Conservation (phyloP, 2,329 filamentous ascomycete genomes). For the Trichoderma atrobrunneum region DNA sequence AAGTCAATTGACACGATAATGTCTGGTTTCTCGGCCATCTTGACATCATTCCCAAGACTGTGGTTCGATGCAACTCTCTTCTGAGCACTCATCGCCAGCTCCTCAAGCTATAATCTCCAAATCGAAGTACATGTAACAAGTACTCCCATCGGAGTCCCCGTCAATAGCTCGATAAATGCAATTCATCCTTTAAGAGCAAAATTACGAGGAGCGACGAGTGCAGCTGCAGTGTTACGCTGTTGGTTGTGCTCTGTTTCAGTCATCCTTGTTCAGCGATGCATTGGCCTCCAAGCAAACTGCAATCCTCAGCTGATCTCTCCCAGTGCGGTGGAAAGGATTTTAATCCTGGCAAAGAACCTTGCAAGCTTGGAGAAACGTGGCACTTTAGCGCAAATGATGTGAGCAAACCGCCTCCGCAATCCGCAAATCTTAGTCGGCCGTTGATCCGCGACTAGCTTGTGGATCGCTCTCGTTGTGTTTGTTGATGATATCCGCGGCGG, state of each 20-base stretch:
- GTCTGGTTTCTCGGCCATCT: slow-evolving; percentile 32
- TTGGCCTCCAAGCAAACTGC: not conserved
- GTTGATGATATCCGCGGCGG: not conserved
- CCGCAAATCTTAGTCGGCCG: not conserved
- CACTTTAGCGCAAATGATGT: not conserved
- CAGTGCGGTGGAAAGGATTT: not conserved
- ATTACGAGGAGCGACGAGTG: not conserved
- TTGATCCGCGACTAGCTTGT: not conserved
- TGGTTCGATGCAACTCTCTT: not conserved
- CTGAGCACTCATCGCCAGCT: too few relatives aligned
- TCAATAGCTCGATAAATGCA: not conserved
- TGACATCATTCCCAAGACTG: not conserved
- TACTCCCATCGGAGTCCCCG: not conserved
- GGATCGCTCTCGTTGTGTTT: not conserved
- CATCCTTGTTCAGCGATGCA: not conserved
- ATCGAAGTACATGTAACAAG: not conserved
- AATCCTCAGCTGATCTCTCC: not conserved
- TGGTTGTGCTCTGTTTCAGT: not conserved
- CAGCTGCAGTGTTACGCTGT: not conserved
- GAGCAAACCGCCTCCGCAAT: not conserved
- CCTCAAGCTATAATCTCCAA: not conserved
- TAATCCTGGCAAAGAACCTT: not conserved
- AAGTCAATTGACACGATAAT: slow-evolving; percentile 42
- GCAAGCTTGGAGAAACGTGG: not conserved
- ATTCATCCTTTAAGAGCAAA: not conserved